These are phyloP conservation scores for Russula sp. DNA, from an alignment of 768 basidiomycete genomes.

Conservation along the genomic window DNA sequence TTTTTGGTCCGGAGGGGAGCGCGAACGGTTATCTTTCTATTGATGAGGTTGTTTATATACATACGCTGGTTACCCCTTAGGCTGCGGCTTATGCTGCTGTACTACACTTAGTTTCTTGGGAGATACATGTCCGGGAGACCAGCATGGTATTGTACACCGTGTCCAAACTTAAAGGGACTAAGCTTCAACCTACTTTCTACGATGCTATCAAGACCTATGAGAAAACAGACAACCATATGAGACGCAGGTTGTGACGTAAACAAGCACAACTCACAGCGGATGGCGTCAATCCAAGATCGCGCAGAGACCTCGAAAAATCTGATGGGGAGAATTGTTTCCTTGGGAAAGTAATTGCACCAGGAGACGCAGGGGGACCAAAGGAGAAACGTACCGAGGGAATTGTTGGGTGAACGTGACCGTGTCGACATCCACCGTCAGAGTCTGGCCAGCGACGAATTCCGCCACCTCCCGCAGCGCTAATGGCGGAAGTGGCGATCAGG, in stretches of 20 bases:
- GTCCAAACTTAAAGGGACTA: neutral
- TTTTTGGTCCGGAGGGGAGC: conserved; percentile 3
- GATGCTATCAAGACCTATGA: conserved; percentile 21
- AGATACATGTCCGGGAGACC: neutral
- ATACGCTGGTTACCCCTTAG: no score
- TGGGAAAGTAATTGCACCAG: neutral
- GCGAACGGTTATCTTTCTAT: neutral
- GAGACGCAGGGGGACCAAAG: neutral
- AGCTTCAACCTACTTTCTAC: neutral
- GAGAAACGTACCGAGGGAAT: conserved; percentile 67
- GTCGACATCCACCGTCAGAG: conserved; percentile 61
- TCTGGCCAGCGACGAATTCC: conserved; percentile 79
- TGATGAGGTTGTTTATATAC: neutral
- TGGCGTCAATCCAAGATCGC: conserved; percentile 83
- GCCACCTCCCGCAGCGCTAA: conserved; percentile 80
- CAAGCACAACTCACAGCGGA: conserved; percentile 59
- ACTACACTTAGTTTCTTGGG: neutral
- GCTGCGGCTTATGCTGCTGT: neutral
- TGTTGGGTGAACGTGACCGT: conserved; percentile 72
- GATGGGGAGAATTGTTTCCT: conserved; percentile 72
- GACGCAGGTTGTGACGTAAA: neutral
- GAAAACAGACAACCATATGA: neutral
- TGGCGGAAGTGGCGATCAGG: neutral
- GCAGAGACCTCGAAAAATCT: conserved; percentile 77
- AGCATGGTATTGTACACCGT: conserved; percentile 11